These are phyloP conservation scores for Albizia julibrissin DNA, from an alignment of 306 rosid species.

Conservation along the genomic window DNA sequence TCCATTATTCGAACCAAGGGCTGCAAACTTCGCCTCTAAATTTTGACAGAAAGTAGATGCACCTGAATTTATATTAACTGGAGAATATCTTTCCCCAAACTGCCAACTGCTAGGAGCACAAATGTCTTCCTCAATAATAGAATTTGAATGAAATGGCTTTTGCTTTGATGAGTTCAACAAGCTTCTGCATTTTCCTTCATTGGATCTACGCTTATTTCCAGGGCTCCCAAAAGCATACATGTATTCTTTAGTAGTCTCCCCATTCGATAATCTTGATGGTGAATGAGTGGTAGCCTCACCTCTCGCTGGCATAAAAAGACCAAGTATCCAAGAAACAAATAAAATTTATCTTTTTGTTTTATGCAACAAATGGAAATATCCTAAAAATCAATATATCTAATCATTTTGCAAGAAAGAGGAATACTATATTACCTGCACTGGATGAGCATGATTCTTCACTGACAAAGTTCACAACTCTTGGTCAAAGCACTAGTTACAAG, in stretches of 20 bases:
- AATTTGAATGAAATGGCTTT: constrained; percentile 48
- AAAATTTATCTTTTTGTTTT: neutral
- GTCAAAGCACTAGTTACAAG: constrained; percentile 28
- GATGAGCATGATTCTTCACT: constrained; percentile 90
- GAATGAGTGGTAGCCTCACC: constrained; percentile 47
- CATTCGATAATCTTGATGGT: constrained; percentile 40
- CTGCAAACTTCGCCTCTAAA: constrained; percentile 46
- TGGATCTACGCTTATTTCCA: constrained; percentile 34
- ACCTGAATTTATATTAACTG: constrained; percentile 44
- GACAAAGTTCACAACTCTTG: constrained; percentile 37
- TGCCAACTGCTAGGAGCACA: constrained; percentile 46
- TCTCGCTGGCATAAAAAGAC: constrained; percentile 54
- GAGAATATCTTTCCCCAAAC: constrained; percentile 49
- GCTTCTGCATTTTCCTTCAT: constrained; percentile 40
- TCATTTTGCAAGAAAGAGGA: constrained; percentile 7
- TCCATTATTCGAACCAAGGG: constrained; percentile 43
- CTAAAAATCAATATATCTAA: constrained; percentile 8
- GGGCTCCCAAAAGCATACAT: constrained; percentile 46
- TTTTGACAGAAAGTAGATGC: constrained; percentile 46
- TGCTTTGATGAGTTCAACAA: constrained; percentile 44
- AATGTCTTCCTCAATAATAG: constrained; percentile 48
- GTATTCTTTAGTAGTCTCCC: constrained; percentile 48
- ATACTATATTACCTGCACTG: constrained; percentile 63
- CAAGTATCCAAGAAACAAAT: constrained; percentile 24
- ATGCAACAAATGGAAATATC: constrained; percentile 2